Evolutionary conservation across 805 yeast genomes (phyloP).

Genomic region (Isabelozyma gotoi): DNA sequence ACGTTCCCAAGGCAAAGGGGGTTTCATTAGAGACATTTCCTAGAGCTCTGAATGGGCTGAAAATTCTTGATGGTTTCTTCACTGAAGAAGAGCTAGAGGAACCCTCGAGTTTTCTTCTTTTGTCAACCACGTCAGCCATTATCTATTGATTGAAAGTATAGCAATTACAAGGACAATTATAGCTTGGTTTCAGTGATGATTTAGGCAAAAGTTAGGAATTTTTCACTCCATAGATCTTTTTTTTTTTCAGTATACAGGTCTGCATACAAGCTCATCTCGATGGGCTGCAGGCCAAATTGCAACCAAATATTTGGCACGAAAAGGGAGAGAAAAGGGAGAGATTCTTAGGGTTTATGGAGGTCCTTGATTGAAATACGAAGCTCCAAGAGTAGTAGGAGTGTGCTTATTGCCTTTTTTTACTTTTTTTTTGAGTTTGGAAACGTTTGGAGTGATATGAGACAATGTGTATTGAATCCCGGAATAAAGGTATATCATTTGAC

Average conservation of each 20-base stretch:
- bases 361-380: no score
- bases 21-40: conserved; percentile 86
- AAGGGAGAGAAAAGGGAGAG: no score
- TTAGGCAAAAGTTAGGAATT: neutral
- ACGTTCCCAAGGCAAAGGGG: conserved; percentile 85
- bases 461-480: no score
- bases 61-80: conserved; percentile 44
- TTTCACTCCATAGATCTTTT: neutral
- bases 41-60: conserved; percentile 80
- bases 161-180: neutral
- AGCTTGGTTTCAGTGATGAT: neutral
- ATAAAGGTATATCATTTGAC: no score
- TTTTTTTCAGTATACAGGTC: neutral
- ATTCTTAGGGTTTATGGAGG: no score
- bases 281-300: neutral
- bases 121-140: conserved; percentile 28
- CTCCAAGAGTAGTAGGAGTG: no score
- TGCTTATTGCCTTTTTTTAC: no score
- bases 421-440: no score
- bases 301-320: neutral
- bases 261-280: neutral
- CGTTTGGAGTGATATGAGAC: no score
- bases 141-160: neutral
- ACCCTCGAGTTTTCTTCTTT: conserved; percentile 29
- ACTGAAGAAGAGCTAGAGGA: conserved; percentile 1